phyloP scores from a whole-genome alignment of 2,329 filamentous ascomycete species.

The Thermoascus crustaceus region DNA sequence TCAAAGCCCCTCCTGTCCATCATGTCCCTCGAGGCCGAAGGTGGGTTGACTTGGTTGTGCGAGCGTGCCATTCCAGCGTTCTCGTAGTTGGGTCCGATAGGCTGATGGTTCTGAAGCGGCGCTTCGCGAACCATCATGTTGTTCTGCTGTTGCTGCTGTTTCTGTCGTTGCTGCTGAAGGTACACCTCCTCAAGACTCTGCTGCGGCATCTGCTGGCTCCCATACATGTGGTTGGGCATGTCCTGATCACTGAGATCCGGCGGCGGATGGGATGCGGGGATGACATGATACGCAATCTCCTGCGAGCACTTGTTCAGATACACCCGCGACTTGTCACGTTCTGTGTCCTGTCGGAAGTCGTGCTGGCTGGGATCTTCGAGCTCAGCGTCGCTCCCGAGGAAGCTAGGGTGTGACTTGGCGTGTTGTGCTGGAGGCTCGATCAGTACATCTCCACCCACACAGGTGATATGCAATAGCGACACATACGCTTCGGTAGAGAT shows the following conservation, averaged over 20 bases:
- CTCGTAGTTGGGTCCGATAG: constrained; percentile 44
- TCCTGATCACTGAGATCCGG: constrained; percentile 42
- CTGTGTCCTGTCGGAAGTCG: constrained; percentile 49
- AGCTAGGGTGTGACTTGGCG: constrained; percentile 42
- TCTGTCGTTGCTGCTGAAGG: constrained; percentile 48
- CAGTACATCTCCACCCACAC: background rate
- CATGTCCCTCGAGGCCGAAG: constrained; percentile 30
- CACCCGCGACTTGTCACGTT: constrained; percentile 54
- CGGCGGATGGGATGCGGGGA: constrained; percentile 54
- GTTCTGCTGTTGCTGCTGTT: constrained; percentile 38
- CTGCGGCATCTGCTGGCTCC: constrained; percentile 45
- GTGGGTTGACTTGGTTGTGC: constrained; percentile 37
- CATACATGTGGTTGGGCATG: constrained; percentile 37
- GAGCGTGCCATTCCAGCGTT: constrained; percentile 31
- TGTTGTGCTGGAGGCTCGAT: constrained; percentile 29
- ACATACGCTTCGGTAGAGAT: constrained; percentile 29
- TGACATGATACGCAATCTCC: constrained; percentile 60
- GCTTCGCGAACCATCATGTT: constrained; percentile 44
- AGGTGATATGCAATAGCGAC: constrained; percentile 1
- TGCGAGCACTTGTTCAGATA: constrained; percentile 60
- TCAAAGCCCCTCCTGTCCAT: constrained; percentile 34
- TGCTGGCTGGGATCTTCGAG: constrained; percentile 34
- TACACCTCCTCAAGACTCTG: constrained; percentile 54
- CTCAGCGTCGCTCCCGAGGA: constrained; percentile 42
- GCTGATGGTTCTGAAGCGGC: constrained; percentile 52